Evolutionary conservation across 495 filamentous ascomycete genomes (phyloP).

Genomic region (Annulohypoxylon bovei): DNA sequence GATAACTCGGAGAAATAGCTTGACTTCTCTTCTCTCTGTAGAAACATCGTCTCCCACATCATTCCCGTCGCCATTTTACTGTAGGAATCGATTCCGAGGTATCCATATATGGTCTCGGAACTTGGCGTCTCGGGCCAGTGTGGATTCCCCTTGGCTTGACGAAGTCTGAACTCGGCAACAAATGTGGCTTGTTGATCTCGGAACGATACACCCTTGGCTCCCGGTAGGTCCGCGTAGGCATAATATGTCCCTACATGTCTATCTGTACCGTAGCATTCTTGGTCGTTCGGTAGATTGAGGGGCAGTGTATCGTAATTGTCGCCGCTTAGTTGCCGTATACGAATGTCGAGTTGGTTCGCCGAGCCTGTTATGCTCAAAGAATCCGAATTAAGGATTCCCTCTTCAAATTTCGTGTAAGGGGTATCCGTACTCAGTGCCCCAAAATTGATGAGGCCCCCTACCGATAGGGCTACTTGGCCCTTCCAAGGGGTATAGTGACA

Average conservation of each 20-base stretch:
- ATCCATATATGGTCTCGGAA: conserved; percentile 12
- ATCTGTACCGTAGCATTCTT: neutral
- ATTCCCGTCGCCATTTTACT: conserved; percentile 17
- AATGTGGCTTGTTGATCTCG: neutral
- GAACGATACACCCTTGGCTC: neutral
- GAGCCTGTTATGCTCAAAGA: neutral
- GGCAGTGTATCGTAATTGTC: neutral
- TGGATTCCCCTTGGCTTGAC: neutral
- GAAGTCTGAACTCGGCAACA: conserved; percentile 3
- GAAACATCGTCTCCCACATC: conserved; percentile 34
- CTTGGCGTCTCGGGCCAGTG: conserved; percentile 1
- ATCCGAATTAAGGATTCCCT: neutral
- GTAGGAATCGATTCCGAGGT: conserved; percentile 16
- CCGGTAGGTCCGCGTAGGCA: neutral
- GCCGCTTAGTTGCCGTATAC: neutral
- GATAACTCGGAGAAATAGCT: conserved; percentile 18
- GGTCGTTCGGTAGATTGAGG: neutral
- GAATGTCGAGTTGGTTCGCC: neutral
- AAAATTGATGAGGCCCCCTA: conserved; percentile 19
- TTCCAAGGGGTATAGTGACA: neutral
- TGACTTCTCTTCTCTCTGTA: conserved; percentile 14
- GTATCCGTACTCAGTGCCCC: neutral
- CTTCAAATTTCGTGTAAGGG: neutral
- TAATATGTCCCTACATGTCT: neutral
- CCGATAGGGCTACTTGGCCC: conserved; percentile 9